Percentiles rank a stretch among this genome's conserved stretches.
These are phyloP conservation scores for Lenzites betulinus DNA, from an alignment of 768 basidiomycete genomes.

Conservation along the genomic window DNA sequence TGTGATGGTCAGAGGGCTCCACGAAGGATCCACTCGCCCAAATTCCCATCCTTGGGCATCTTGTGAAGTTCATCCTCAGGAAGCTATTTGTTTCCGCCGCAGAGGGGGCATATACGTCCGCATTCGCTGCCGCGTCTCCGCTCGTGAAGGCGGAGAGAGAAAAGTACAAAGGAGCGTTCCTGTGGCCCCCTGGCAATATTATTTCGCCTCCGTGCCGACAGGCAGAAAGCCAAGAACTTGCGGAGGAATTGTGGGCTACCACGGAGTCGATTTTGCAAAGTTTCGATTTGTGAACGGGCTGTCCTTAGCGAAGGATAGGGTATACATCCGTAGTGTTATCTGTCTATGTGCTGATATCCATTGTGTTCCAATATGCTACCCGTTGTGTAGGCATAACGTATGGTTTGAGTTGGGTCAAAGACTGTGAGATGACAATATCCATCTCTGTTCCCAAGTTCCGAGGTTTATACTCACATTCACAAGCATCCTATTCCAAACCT, in stretches of 20 bases:
- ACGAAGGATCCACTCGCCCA: conserved; percentile 5
- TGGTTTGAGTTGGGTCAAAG: no score
- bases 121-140: conserved; percentile 44
- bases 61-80: conserved; percentile 23
- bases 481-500: no score
- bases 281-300: conserved; percentile 13
- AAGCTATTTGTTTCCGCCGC: conserved; percentile 33
- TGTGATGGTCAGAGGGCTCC: conserved; percentile 14
- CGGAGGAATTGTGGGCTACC: conserved; percentile 42
- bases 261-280: conserved; percentile 36
- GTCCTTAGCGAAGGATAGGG: no score
- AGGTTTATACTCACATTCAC: no score
- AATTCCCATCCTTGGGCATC: background rate
- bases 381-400: no score
- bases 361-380: no score
- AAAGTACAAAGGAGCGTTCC: conserved; percentile 40
- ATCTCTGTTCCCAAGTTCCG: no score
- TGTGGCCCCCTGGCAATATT: conserved; percentile 39
- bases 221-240: conserved; percentile 36
- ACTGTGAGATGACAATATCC: no score
- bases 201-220: conserved; percentile 26
- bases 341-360: no score
- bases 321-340: no score
- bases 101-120: conserved; percentile 39
- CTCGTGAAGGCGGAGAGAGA: conserved; percentile 35